Conservation (phyloP, 495 filamentous ascomycete genomes). For the Daldinia childiae region DNA sequence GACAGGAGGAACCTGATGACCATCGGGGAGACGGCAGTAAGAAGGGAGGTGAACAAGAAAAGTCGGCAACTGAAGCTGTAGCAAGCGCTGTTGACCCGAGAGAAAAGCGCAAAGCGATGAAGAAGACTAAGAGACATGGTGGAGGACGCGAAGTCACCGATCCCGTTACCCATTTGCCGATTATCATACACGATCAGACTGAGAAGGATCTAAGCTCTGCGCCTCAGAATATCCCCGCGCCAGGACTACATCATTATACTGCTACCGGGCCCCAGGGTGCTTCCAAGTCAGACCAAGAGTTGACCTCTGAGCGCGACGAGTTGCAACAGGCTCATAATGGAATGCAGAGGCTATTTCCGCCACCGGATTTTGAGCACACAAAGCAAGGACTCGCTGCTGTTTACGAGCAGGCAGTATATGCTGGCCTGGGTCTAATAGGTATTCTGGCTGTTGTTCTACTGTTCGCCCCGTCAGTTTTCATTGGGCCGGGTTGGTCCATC, state of each 20-base stretch:
- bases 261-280: slow-evolving; percentile 58
- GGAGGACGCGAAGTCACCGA: slow-evolving; percentile 73
- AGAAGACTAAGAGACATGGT: slow-evolving; percentile 63
- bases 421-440: slow-evolving; percentile 52
- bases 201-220: slow-evolving; percentile 63
- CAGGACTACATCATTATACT: slow-evolving; percentile 52
- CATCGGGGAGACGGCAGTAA: slow-evolving; percentile 24
- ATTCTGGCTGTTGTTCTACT: slow-evolving; percentile 36
- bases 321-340: slow-evolving; percentile 57
- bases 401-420: slow-evolving; percentile 57
- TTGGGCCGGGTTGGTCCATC: slow-evolving; percentile 62
- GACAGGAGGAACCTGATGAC: slow-evolving; percentile 22
- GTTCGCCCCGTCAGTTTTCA: slow-evolving; percentile 75
- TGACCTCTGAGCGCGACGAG: slow-evolving; percentile 59
- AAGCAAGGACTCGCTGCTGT: slow-evolving; percentile 57
- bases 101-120: slow-evolving; percentile 67
- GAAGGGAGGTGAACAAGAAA: slow-evolving; percentile 39
- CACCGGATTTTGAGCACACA: slow-evolving; percentile 63
- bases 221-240: slow-evolving; percentile 63
- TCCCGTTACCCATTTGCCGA: slow-evolving; percentile 73
- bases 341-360: slow-evolving; percentile 70
- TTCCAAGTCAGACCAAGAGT: slow-evolving; percentile 56
- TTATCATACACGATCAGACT: slow-evolving; percentile 72
- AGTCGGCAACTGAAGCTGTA: slow-evolving; percentile 64
- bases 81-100: slow-evolving; percentile 61